Evolutionary conservation across 108 stramenopile species (phyloP).

Genomic region (Discostella stelligeroides): DNA sequence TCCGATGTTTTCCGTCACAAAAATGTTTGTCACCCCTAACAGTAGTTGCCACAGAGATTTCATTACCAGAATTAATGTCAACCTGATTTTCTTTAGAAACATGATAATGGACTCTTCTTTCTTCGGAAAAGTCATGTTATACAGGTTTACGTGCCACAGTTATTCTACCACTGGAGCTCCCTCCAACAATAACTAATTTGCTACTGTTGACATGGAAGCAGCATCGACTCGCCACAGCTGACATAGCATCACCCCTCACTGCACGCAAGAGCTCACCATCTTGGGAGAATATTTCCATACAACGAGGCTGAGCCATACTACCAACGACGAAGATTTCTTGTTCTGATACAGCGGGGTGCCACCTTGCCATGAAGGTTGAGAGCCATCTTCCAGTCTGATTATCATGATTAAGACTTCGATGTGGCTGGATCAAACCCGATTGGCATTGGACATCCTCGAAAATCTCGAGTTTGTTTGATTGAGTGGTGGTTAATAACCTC

Average conservation of each 20-base stretch:
- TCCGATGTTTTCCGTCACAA: too few relatives aligned
- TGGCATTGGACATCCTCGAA: slow-evolving; percentile 59
- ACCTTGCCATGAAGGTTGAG: slow-evolving; percentile 75
- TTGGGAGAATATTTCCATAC: slow-evolving; percentile 65
- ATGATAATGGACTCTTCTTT: too few relatives aligned
- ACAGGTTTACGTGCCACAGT: slow-evolving; percentile 60
- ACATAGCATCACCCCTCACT: slow-evolving; percentile 66
- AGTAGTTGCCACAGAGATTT: too few relatives aligned
- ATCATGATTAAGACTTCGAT: slow-evolving; percentile 68
- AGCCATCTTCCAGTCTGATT: slow-evolving; percentile 87
- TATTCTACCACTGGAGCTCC: slow-evolving; percentile 79
- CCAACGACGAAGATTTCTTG: slow-evolving; percentile 78
- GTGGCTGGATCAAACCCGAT: slow-evolving; percentile 43
- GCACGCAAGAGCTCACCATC: slow-evolving; percentile 51
- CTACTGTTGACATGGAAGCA: slow-evolving; percentile 81
- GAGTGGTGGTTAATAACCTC: slow-evolving; percentile 64
- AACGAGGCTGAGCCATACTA: slow-evolving; percentile 76
- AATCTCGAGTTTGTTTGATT: slow-evolving; percentile 66
- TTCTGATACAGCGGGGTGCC: slow-evolving; percentile 61
- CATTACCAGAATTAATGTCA: too few relatives aligned
- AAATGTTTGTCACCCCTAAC: too few relatives aligned
- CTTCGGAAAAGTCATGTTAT: too few relatives aligned
- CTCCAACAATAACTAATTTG: slow-evolving; percentile 67
- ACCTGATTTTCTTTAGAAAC: too few relatives aligned
- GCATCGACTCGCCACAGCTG: slow-evolving; percentile 80